phyloP scores from a whole-genome alignment of 345 rosid species.

The Gossypium ekmanianum region DNA sequence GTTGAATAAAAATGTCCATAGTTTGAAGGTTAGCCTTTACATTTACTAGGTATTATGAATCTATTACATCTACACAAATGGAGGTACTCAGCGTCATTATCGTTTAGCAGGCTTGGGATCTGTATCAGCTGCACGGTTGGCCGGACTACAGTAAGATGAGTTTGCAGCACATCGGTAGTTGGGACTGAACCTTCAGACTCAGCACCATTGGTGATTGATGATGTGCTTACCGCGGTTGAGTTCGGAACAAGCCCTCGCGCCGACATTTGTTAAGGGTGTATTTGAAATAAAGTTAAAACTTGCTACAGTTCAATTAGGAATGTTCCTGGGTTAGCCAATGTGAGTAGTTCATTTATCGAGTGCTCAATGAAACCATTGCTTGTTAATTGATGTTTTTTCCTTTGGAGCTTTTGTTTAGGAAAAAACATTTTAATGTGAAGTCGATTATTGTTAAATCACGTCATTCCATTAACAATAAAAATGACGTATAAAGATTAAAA shows the following conservation, averaged over 20 bases:
- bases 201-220: constrained; percentile 14
- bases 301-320: no score
- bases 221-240: constrained; percentile 17
- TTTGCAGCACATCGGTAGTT: constrained; percentile 5
- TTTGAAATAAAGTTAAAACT: no score
- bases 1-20: neutral
- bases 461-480: no score
- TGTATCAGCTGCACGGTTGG: constrained; percentile 11
- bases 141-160: constrained; percentile 13
- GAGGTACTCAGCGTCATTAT: neutral
- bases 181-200: neutral
- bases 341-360: no score
- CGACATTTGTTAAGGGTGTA: constrained; percentile 28
- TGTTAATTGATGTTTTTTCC: no score
- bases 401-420: no score
- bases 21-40: neutral
- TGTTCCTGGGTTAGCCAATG: no score
- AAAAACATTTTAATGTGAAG: no score
- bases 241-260: constrained; percentile 44
- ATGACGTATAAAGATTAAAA: no score
- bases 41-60: no score
- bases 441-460: no score
- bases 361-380: no score
- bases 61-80: neutral
- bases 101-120: constrained; percentile 13